Conservation (phyloP, 768 basidiomycete species). For the Tricholoma sp. region DNA sequence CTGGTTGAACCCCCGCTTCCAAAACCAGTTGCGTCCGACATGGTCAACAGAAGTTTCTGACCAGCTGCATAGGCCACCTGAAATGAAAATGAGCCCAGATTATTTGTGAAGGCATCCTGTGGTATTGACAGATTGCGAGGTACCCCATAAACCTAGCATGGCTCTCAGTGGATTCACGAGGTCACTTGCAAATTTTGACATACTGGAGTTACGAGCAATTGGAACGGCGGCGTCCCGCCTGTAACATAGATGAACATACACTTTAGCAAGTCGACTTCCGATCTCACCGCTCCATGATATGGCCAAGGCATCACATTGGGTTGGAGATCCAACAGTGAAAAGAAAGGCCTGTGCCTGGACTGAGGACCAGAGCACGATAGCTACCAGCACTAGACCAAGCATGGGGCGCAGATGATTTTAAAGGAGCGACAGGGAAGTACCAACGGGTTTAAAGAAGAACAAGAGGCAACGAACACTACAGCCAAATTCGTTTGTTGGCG, state of each 20-base stretch:
- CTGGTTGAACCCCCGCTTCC: slow-evolving; percentile 56
- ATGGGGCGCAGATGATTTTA: slow-evolving; percentile 13
- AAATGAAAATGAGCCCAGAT: slow-evolving; percentile 46
- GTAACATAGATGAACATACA: slow-evolving; percentile 6
- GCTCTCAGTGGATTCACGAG: too few species aligned
- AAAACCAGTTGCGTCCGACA: slow-evolving; percentile 72
- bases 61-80: slow-evolving; percentile 37
- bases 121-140: slow-evolving; percentile 55
- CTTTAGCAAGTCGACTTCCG: not conserved
- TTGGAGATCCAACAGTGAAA: slow-evolving; percentile 37
- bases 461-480: too few species aligned
- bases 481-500: too few species aligned
- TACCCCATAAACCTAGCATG: slow-evolving; percentile 43
- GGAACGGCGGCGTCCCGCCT: slow-evolving; percentile 59
- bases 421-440: slow-evolving; percentile 12
- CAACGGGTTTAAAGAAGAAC: too few species aligned
- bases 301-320: slow-evolving; percentile 57
- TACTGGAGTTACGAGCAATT: slow-evolving; percentile 47
- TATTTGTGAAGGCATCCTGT: slow-evolving; percentile 45
- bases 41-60: slow-evolving; percentile 46
- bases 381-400: slow-evolving; percentile 12
- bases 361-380: slow-evolving; percentile 19
- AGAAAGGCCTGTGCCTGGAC: slow-evolving; percentile 37
- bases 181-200: slow-evolving; percentile 13
- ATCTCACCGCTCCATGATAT: slow-evolving; percentile 59